A percentile compares a stretch with the other conserved stretches of the same genome.
These are phyloP conservation scores for Ogataea neopini DNA, from an alignment of 805 yeast genomes.

Conservation along the genomic window DNA sequence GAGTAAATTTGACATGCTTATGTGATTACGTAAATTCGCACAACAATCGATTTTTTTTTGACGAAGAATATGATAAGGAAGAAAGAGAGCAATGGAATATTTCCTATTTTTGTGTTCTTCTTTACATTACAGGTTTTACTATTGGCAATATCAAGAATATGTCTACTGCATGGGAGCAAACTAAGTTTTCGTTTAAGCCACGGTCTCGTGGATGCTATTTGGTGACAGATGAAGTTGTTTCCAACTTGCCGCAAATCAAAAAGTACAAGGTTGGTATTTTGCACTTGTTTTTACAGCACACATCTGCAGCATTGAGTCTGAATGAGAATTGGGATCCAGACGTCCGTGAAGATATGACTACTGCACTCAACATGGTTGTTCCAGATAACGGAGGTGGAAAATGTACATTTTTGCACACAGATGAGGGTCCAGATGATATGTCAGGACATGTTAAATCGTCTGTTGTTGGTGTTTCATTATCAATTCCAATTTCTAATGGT, in stretches of 20 bases:
- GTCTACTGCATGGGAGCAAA: conserved; percentile 56
- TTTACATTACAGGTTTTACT: too few species aligned
- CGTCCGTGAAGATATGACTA: conserved; percentile 68
- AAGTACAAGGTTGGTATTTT: conserved; percentile 62
- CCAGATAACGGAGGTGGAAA: conserved; percentile 59
- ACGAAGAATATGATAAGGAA: neutral
- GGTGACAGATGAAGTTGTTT: conserved; percentile 64
- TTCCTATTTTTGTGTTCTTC: too few species aligned
- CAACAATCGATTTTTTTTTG: neutral
- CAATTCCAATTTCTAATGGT: conserved; percentile 72
- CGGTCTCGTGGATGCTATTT: conserved; percentile 69
- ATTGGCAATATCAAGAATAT: conserved; percentile 4
- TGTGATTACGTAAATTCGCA: neutral
- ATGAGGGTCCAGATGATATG: conserved; percentile 85
- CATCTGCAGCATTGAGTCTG: conserved; percentile 74
- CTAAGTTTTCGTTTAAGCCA: conserved; percentile 52
- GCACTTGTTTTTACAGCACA: conserved; percentile 72
- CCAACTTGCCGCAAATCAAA: conserved; percentile 58
- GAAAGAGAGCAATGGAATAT: too few species aligned
- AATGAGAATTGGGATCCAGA: conserved; percentile 83
- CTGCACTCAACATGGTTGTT: conserved; percentile 60
- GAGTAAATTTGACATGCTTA: neutral
- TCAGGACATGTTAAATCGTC: conserved; percentile 75
- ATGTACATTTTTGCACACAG: conserved; percentile 55
- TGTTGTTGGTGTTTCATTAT: conserved; percentile 60